Conservation (phyloP, 1,284 basidiomycete genomes). For the Austroboletus niveus region DNA sequence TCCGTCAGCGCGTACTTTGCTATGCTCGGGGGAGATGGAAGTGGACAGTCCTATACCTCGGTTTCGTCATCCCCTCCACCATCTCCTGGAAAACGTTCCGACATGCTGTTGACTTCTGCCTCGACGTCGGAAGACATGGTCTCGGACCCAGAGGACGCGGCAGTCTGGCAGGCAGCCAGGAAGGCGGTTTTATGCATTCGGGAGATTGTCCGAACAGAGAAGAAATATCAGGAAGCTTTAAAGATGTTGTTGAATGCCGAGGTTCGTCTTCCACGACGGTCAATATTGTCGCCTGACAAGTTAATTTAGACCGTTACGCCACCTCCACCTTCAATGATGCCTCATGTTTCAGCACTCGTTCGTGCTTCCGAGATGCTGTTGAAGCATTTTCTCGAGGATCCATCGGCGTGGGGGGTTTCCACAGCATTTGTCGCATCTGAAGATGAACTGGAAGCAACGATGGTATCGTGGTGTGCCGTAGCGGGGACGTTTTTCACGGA, state of each 20-base stretch:
- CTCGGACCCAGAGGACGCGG: slow-evolving; percentile 29
- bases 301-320: slow-evolving; percentile 36
- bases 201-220: slow-evolving; percentile 66
- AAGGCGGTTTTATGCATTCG: slow-evolving; percentile 56
- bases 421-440: slow-evolving; percentile 55
- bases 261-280: slow-evolving; percentile 29
- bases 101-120: slow-evolving; percentile 4
- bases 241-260: slow-evolving; percentile 41
- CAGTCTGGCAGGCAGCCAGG: slow-evolving; percentile 53
- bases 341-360: slow-evolving; percentile 50
- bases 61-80: neutral
- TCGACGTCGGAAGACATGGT: slow-evolving; percentile 6
- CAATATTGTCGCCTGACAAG: slow-evolving; percentile 1
- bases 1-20: neutral
- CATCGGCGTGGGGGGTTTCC: slow-evolving; percentile 60
- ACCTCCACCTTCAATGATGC: slow-evolving; percentile 53
- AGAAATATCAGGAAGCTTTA: slow-evolving; percentile 55
- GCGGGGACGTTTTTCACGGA: slow-evolving; percentile 58
- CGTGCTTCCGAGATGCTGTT: slow-evolving; percentile 48
- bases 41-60: neutral
- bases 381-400: slow-evolving; percentile 51
- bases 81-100: neutral
- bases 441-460: slow-evolving; percentile 51
- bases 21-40: neutral
- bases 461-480: slow-evolving; percentile 61